phyloP scores from a whole-genome alignment of 768 basidiomycete species.

The Boletellus ananas region DNA sequence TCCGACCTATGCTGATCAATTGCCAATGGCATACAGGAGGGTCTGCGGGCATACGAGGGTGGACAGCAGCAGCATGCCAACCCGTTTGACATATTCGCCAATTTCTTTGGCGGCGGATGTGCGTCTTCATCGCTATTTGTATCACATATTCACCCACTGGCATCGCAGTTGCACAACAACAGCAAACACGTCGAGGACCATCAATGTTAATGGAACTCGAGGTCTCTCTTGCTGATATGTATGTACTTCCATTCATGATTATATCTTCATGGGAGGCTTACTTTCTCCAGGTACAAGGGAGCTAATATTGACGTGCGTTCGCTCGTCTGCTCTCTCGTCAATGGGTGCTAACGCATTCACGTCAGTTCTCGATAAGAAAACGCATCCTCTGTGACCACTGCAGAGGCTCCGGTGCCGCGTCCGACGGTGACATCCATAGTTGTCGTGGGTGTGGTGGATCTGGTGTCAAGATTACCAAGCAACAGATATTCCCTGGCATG shows the following conservation, averaged over 20 bases:
- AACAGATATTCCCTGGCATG: conserved; percentile 97
- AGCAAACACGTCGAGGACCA: conserved; percentile 72
- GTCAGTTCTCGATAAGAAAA: conserved; percentile 88
- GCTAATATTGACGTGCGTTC: conserved; percentile 74
- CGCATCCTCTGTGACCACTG: conserved; percentile 95
- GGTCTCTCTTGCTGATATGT: conserved; percentile 83
- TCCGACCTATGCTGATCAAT: conserved; percentile 2
- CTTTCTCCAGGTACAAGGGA: conserved; percentile 64
- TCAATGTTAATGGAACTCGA: conserved; percentile 80
- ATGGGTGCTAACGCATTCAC: conserved; percentile 1
- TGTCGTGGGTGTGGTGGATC: conserved; percentile 81
- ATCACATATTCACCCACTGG: neutral
- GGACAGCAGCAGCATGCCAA: conserved; percentile 74
- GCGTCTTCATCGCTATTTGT: conserved; percentile 25
- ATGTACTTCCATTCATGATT: conserved; percentile 22
- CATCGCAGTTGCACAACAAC: conserved; percentile 32
- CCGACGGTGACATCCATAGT: conserved; percentile 82
- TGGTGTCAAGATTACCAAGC: conserved; percentile 81
- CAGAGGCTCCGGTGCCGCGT: conserved; percentile 91
- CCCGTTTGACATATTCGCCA: conserved; percentile 92
- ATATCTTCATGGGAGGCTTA: conserved; percentile 1
- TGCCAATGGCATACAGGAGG: conserved; percentile 53
- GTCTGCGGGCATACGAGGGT: conserved; percentile 85
- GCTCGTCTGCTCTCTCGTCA: neutral
- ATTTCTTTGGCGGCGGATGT: conserved; percentile 87